These are phyloP conservation scores for Pichia ethanolica DNA, from an alignment of 805 yeast genomes.

Conservation along the genomic window DNA sequence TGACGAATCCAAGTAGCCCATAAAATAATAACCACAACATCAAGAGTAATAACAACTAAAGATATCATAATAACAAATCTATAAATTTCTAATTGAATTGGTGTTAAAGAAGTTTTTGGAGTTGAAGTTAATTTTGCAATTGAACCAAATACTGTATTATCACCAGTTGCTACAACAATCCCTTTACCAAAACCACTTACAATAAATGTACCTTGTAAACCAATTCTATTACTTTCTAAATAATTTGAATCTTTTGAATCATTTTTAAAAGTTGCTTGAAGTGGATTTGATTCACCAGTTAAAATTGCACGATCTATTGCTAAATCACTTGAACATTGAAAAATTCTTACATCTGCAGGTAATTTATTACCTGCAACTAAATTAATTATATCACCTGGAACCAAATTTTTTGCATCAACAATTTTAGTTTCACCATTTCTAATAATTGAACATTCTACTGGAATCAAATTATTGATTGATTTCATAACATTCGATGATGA, in stretches of 20 bases:
- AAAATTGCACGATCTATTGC: constrained; percentile 40
- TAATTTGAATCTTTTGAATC: constrained; percentile 29
- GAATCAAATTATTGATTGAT: constrained; percentile 38
- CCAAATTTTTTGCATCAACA: constrained; percentile 33
- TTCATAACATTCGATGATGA: constrained; percentile 42
- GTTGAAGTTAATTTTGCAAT: constrained; percentile 2
- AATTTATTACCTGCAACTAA: constrained; percentile 34
- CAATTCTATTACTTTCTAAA: constrained; percentile 36
- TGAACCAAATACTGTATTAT: constrained; percentile 38
- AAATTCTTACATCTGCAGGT: constrained; percentile 41
- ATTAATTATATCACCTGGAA: constrained; percentile 33
- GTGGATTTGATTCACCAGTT: constrained; percentile 39
- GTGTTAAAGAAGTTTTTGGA: constrained; percentile 1
- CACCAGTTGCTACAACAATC: constrained; percentile 38
- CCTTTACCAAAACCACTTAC: constrained; percentile 39
- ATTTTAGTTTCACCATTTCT: constrained; percentile 27
- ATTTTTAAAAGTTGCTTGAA: constrained; percentile 23
- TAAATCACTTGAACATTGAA: constrained; percentile 31
- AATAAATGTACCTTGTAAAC: constrained; percentile 33
- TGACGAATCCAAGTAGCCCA: constrained; percentile 40
- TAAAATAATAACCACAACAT: constrained; percentile 28
- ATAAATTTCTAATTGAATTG: constrained; percentile 17
- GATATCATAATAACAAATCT: constrained; percentile 19
- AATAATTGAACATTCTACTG: constrained; percentile 22
- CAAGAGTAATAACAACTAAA: constrained; percentile 16